Conservation (phyloP, 805 yeast species). For the Schizosaccharomyces pombe region DNA sequence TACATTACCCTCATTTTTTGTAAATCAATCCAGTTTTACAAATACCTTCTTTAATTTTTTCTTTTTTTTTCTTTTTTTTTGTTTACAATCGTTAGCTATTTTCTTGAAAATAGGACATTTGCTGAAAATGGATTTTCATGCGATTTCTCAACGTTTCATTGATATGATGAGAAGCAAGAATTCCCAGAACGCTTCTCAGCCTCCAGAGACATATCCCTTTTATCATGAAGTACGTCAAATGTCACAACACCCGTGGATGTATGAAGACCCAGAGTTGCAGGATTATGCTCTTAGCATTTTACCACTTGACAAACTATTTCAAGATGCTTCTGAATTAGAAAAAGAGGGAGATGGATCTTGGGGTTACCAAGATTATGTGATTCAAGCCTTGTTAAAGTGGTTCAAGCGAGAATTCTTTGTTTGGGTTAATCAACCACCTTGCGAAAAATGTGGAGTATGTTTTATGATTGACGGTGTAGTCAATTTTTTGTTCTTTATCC, state of each 20-base stretch:
- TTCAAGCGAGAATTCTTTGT: conserved; percentile 57
- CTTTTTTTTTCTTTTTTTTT: not conserved
- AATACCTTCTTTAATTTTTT: not conserved
- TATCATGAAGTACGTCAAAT: not conserved
- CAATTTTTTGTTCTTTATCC: not conserved
- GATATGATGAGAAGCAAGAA: not conserved
- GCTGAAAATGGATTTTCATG: not conserved
- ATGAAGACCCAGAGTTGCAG: conserved; percentile 23
- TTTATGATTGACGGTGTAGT: not conserved
- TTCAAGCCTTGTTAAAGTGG: conserved; percentile 19
- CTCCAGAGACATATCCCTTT: not conserved
- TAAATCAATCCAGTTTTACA: too few relatives aligned
- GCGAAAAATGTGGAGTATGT: conserved; percentile 22
- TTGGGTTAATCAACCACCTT: conserved; percentile 59
- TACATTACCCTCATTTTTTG: too few relatives aligned
- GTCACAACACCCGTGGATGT: conserved; percentile 10
- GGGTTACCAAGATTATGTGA: conserved; percentile 33
- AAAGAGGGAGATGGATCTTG: conserved; percentile 13
- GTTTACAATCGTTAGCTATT: too few relatives aligned
- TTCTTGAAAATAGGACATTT: not conserved
- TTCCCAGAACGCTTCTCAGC: not conserved
- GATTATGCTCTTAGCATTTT: conserved; percentile 40
- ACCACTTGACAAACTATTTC: conserved; percentile 33
- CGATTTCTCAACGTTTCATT: not conserved
- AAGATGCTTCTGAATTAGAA: conserved; percentile 28